Conservation (phyloP, 1,284 basidiomycete genomes). For the Trichosporon sp. region DNA sequence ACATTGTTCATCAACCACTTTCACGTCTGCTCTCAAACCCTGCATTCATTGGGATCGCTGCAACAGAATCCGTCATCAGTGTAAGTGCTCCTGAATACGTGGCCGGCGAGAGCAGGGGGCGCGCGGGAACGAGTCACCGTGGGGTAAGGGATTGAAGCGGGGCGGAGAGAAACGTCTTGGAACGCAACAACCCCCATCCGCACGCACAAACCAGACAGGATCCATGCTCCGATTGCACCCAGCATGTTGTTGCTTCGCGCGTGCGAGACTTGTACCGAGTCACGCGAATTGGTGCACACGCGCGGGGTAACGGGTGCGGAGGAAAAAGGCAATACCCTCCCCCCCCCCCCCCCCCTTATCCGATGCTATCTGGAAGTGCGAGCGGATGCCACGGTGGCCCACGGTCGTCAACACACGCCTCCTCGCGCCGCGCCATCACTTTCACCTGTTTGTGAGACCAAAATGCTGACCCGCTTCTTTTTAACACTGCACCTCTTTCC, state of each 20-base stretch:
- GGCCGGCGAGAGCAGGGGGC: slow-evolving; percentile 4
- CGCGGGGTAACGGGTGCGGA: background rate
- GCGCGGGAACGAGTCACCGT: slow-evolving; percentile 14
- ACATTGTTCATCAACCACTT: slow-evolving; percentile 8
- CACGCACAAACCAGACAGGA: slow-evolving; percentile 7
- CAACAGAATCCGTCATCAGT: slow-evolving; percentile 14
- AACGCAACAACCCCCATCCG: slow-evolving; percentile 9
- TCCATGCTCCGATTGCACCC: background rate
- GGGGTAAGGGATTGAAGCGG: slow-evolving; percentile 10
- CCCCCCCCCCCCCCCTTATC: background rate
- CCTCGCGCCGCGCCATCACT: slow-evolving; percentile 13
- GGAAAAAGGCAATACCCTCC: background rate
- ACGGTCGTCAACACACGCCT: slow-evolving; percentile 6
- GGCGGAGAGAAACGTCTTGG: slow-evolving; percentile 6
- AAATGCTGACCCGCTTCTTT: slow-evolving; percentile 25
- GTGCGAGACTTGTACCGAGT: background rate
- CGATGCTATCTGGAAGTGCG: slow-evolving; percentile 10
- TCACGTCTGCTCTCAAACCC: background rate
- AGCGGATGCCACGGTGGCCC: slow-evolving; percentile 15
- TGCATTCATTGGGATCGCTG: slow-evolving; percentile 14
- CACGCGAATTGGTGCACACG: background rate
- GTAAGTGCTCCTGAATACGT: slow-evolving; percentile 8
- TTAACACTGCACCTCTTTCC: slow-evolving; percentile 3
- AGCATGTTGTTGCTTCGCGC: background rate
- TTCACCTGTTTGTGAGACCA: slow-evolving; percentile 11